Evolutionary conservation across 177 flowering plant genomes (phyloP).

Genomic region (Vitis hybrid): DNA sequence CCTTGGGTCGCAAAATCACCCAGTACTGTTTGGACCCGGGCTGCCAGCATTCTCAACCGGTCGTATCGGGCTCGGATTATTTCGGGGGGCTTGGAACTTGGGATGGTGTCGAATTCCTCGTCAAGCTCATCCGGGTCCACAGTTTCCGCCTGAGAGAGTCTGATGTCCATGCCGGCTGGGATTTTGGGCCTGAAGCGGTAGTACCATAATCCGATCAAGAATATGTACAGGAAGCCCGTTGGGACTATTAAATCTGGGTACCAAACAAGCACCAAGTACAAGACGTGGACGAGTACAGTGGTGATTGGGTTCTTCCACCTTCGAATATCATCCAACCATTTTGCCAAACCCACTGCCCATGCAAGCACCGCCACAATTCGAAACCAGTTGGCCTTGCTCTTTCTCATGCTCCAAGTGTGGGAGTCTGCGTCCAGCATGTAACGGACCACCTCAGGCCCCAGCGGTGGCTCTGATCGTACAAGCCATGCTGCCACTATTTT

Average conservation of each 20-base stretch:
- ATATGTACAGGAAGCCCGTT: constrained; percentile 71
- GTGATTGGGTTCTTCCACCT: constrained; percentile 82
- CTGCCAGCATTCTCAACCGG: constrained; percentile 75
- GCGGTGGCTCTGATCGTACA: constrained; percentile 78
- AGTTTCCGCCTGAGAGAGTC: constrained; percentile 72
- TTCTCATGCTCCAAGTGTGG: constrained; percentile 89
- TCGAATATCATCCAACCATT: constrained; percentile 76
- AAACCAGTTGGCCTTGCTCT: constrained; percentile 92
- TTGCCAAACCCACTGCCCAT: constrained; percentile 76
- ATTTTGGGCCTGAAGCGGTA: constrained; percentile 77
- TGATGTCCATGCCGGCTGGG: constrained; percentile 85
- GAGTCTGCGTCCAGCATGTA: constrained; percentile 95
- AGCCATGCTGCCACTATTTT: constrained; percentile 82
- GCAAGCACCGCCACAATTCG: constrained; percentile 75
- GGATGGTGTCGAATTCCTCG: constrained; percentile 84
- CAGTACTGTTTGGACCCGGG: constrained; percentile 75
- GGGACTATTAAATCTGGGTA: constrained; percentile 92
- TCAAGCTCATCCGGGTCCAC: constrained; percentile 89
- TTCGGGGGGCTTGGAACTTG: constrained; percentile 69
- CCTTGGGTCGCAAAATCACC: constrained; percentile 96
- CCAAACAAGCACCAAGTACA: constrained; percentile 92
- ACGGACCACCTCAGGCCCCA: constrained; percentile 84
- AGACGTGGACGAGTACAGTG: constrained; percentile 71
- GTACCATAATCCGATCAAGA: constrained; percentile 85
- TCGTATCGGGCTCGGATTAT: constrained; percentile 72